Evolutionary conservation across 2,329 filamentous ascomycete species (phyloP), one percentile per base, ranked within the genome.

Genomic region (Calcarisporium arbuscula): DNA sequence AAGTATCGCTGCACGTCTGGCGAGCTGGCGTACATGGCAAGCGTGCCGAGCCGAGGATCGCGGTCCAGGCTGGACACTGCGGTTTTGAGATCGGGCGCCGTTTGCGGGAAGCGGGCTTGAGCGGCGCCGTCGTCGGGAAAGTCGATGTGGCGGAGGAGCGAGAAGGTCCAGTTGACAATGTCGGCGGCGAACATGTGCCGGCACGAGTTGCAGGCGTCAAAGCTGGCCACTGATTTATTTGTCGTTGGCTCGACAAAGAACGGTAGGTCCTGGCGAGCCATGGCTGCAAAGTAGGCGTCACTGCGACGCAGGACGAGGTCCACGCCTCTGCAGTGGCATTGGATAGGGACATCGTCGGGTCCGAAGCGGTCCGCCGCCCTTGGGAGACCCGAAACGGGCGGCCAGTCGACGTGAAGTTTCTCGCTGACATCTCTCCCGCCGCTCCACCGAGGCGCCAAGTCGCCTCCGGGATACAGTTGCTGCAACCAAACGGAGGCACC

Each of bases 151-250:
- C 47, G 42, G 15, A 71, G 47, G 10, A 60, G 41, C 0, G 51
- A 42, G 36, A 61, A 72, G 0, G 67, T 63, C 68, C 68, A 74
- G 43, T 61, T 50, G 34, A 61, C 54, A 1, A 72, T 35, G 21
- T 73, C 67, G 0, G 45, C 43, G 0, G 67, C 69, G 3, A 55
- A 53, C 4, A 54, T 56, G 7, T 62, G 41, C 2, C 67, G 58
- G 30, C 70, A 73, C 2, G 67, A 70, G 38, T 68, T 53, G 49
- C 70, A 73, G 2, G 52, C 61, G 30, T 72, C 69, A 35, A 65
- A 56, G 5, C 41, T 48, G 0, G 54, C 60, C 1, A 63, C 42
- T 2, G 50, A 45, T 43, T 68, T 71, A 29, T 61, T 48, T 3
- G 58, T 64, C 4, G 37, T 39, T 0, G 65, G 65, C 25, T 70